Conservation (phyloP, 768 basidiomycete species). For the Psilocybe subaeruginosa region DNA sequence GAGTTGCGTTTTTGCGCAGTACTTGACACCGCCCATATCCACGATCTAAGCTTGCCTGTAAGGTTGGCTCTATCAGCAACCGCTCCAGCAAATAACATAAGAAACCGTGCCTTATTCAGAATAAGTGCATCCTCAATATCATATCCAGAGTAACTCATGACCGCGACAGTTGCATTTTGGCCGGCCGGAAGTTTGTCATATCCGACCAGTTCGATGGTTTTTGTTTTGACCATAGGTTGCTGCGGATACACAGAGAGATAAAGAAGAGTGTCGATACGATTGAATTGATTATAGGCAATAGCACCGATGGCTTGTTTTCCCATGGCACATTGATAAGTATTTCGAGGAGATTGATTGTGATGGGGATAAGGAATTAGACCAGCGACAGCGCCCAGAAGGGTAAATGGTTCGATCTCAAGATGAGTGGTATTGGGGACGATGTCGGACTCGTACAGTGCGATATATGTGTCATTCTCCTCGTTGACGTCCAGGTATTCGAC, state of each 20-base stretch:
- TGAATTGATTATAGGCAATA: conserved; percentile 97
- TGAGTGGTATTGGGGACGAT: conserved; percentile 87
- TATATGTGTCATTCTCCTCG: conserved; percentile 97
- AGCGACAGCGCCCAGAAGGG: conserved; percentile 94
- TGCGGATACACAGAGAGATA: conserved; percentile 98
- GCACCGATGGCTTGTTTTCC: conserved; percentile 99
- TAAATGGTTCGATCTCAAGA: conserved; percentile 98
- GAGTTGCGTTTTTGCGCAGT: conserved; percentile 90
- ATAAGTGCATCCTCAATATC: conserved; percentile 99
- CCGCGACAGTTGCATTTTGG: conserved; percentile 97
- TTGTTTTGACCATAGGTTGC: conserved; percentile 99
- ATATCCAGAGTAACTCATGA: conserved; percentile 99
- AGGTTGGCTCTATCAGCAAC: background rate
- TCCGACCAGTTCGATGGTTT: conserved; percentile 95
- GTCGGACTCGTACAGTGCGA: conserved; percentile 91
- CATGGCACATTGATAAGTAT: conserved; percentile 99
- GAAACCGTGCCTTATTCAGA: conserved; percentile 72
- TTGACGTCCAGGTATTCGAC: conserved; percentile 99
- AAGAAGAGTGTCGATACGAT: conserved; percentile 96
- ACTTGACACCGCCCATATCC: conserved; percentile 99
- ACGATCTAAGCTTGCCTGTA: conserved; percentile 90
- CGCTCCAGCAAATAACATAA: background rate
- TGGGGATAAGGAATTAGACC: conserved; percentile 99
- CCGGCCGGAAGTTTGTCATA: conserved; percentile 97
- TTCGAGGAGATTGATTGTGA: conserved; percentile 98